Evolutionary conservation across 148 eudicot species (phyloP), one percentile per base, ranked within the genome.

Genomic region (Rhododendron williamsianum): DNA sequence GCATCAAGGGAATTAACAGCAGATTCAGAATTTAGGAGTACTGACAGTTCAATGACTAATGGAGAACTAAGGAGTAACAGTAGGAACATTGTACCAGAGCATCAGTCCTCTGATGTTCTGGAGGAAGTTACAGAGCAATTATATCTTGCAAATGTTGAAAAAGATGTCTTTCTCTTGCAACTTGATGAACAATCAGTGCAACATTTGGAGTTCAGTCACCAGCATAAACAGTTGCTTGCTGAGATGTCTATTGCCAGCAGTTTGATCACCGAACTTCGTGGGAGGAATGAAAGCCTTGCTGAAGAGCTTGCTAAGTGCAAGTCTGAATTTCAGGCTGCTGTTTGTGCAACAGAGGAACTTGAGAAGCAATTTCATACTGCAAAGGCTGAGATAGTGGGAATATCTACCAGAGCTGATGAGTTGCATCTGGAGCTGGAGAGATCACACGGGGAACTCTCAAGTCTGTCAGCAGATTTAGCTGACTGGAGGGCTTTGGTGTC

Each of bases 61-160:
- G 80, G 58, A 63, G 82, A 72, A 74, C 12, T 36, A 83, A 52
- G 48, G 85, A 86, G 84, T 78, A 30, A 48, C 82, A 84, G 58
- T 82, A 80, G 49, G 87, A 78, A 65, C 72, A n/a, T 76, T 43
- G 85, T 74, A 23, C 81, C 82, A 72, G 76, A n/a, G 58, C 82
- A 81, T 87, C 80, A 76, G 82, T 56, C 49, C 45, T 67, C 67
- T 84, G 89, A 86, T 80, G 82, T 83, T 79, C 76, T 88, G 84
- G 93, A 92, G 88, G 85, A 87, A 84, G 84, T 94, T 67, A 93
- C 87, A 69, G 94, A 95, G 84, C 96, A 95, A 85, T 82, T 94
- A 78, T 96, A 93, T 87, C 77, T 91, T 58, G 87, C 93, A 69
- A 91, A 80, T 82, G 83, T 93, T 71, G 89, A 86, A 4, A 95